A percentile compares a stretch with the other conserved stretches of the same genome.
phyloP scores from a whole-genome alignment of 2,329 filamentous ascomycete species.

The Colletotrichum eleusines region DNA sequence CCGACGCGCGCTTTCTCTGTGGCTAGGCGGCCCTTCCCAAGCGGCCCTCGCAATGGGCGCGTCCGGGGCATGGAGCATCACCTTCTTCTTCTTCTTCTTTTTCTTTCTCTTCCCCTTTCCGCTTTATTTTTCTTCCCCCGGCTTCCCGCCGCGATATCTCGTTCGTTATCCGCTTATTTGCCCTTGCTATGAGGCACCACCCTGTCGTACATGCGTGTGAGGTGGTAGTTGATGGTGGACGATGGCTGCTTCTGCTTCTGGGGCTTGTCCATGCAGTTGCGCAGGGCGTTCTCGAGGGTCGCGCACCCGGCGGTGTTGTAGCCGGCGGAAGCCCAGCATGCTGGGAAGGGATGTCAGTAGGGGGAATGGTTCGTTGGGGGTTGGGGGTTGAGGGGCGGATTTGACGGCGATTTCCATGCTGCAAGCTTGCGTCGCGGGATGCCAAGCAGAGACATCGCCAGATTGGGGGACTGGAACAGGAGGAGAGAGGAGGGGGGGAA shows the following conservation, averaged over 20 bases:
- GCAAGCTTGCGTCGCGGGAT: background rate
- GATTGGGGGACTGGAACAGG: background rate
- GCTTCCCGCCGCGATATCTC: too few species aligned
- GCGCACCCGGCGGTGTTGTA: slow-evolving; percentile 72
- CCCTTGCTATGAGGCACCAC: slow-evolving; percentile 30
- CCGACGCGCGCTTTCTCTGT: background rate
- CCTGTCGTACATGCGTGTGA: slow-evolving; percentile 77
- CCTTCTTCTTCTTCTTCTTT: background rate
- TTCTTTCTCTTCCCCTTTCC: background rate
- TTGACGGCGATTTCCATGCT: background rate
- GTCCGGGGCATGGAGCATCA: background rate
- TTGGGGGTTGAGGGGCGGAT: too few species aligned
- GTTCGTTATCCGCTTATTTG: background rate
- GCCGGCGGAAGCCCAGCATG: slow-evolving; percentile 86
- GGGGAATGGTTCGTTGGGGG: too few species aligned
- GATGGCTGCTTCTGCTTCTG: slow-evolving; percentile 62
- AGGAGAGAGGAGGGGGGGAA: slow-evolving; percentile 44
- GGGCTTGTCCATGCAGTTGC: slow-evolving; percentile 84
- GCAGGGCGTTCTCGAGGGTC: slow-evolving; percentile 70
- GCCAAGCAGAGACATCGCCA: too few species aligned
- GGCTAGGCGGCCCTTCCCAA: too few species aligned
- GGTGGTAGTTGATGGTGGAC: slow-evolving; percentile 93
- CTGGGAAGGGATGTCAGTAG: slow-evolving; percentile 56
- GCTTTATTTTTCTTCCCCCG: background rate
- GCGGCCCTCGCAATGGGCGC: background rate